Evolutionary conservation across 2,329 filamentous ascomycete species (phyloP).

Genomic region (Rhynchosporium agropyri): DNA sequence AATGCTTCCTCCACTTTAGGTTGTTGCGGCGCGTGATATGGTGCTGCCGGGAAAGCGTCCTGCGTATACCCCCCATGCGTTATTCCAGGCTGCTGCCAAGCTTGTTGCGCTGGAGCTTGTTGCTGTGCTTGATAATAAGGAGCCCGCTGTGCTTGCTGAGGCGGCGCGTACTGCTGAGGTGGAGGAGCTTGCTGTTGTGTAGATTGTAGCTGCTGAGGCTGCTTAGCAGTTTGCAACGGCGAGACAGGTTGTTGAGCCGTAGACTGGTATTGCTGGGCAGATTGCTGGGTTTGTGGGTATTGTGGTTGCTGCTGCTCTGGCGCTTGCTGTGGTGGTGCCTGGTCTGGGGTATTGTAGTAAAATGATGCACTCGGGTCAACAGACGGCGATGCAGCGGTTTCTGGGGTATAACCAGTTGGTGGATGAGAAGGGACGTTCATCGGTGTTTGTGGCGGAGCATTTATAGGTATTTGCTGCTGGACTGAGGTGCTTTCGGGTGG

Average conservation of each 20-base stretch:
- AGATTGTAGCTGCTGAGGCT: conserved; percentile 31
- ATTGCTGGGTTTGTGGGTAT: conserved; percentile 43
- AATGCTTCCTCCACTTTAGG: conserved; percentile 70
- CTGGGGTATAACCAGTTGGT: conserved; percentile 42
- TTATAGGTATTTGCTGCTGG: conserved; percentile 24
- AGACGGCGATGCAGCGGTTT: conserved; percentile 43
- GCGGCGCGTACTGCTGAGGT: conserved; percentile 22
- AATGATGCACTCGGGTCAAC: conserved; percentile 59
- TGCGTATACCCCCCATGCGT: conserved; percentile 57
- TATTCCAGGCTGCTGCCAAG: conserved; percentile 42
- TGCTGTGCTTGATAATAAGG: conserved; percentile 42
- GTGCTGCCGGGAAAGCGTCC: conserved; percentile 66
- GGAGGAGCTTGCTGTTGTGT: too few relatives aligned
- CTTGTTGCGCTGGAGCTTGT: conserved; percentile 46
- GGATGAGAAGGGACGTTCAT: conserved; percentile 41
- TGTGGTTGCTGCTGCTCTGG: conserved; percentile 43
- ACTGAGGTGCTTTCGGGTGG: conserved; percentile 33
- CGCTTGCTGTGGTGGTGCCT: conserved; percentile 48
- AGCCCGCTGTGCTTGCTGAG: conserved; percentile 25
- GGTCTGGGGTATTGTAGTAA: conserved; percentile 55
- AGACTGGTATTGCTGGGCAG: conserved; percentile 41
- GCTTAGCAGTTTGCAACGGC: conserved; percentile 35
- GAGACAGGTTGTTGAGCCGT: conserved; percentile 33
- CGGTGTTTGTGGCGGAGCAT: conserved; percentile 30
- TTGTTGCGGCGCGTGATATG: conserved; percentile 58